Percentiles rank a stretch among this genome's conserved stretches.
Evolutionary conservation across 352 stramenopile species (phyloP).

Genomic region (Pythium guiyangense): DNA sequence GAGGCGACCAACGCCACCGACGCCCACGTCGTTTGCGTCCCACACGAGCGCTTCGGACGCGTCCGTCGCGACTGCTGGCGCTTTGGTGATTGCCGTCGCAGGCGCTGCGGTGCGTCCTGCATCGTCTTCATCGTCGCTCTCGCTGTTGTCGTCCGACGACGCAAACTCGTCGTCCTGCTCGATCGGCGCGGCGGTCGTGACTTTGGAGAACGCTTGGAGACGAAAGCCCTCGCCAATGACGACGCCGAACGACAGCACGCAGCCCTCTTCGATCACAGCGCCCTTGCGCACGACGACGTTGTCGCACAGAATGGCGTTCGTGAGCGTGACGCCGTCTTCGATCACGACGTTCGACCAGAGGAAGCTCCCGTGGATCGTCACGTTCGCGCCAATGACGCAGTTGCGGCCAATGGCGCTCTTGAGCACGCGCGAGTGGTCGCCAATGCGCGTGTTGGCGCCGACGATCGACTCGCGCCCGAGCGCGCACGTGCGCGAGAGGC

Average conservation of each 20-base stretch:
- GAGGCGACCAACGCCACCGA: conserved; percentile 59
- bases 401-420: conserved; percentile 68
- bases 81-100: neutral
- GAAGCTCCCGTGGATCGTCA: conserved; percentile 66
- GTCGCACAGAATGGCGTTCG: conserved; percentile 82
- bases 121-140: conserved; percentile 17
- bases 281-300: conserved; percentile 70
- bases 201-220: conserved; percentile 69
- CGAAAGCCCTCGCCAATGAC: conserved; percentile 74
- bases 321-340: conserved; percentile 71
- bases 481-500: conserved; percentile 56
- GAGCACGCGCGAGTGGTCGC: conserved; percentile 43
- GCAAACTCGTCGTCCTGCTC: conserved; percentile 73
- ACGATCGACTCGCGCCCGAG: conserved; percentile 75
- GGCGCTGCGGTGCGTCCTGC: conserved; percentile 1
- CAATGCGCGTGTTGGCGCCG: conserved; percentile 46
- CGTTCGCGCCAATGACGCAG: conserved; percentile 71
- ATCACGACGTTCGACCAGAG: conserved; percentile 82
- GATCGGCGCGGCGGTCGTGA: conserved; percentile 56
- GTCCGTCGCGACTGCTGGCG: neutral
- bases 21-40: conserved; percentile 65
- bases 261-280: conserved; percentile 67
- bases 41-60: conserved; percentile 30
- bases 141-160: conserved; percentile 52
- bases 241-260: conserved; percentile 75